These are phyloP conservation scores for Phytophthora aleatoria DNA, from an alignment of 352 stramenopile species.

Conservation along the genomic window DNA sequence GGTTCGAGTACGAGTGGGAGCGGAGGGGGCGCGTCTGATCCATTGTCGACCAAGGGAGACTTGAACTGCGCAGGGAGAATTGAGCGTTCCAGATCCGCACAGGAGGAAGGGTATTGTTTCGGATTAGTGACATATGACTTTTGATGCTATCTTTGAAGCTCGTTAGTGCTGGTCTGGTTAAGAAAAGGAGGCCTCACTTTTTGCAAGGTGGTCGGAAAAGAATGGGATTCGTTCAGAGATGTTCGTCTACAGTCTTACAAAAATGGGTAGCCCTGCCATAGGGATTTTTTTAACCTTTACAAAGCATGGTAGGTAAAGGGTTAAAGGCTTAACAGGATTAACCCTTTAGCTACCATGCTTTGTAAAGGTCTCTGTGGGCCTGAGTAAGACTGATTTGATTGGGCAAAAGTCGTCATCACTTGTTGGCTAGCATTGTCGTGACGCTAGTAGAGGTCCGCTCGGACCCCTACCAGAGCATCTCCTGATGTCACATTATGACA, in stretches of 20 bases:
- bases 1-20: constrained; percentile 88
- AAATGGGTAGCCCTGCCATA: too few species aligned
- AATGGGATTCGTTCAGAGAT: background rate
- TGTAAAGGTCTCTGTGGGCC: too few species aligned
- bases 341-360: too few species aligned
- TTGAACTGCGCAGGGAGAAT: constrained; percentile 15
- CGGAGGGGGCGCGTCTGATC: constrained; percentile 10
- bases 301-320: too few species aligned
- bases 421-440: background rate
- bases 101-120: background rate
- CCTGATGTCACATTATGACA: background rate
- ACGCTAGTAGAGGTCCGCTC: background rate
- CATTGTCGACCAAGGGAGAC: constrained; percentile 7
- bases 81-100: constrained; percentile 5
- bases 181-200: too few species aligned
- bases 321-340: too few species aligned
- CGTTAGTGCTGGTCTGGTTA: background rate
- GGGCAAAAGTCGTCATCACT: background rate
- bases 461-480: background rate
- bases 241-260: background rate
- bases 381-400: background rate
- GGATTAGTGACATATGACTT: background rate
- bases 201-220: background rate
- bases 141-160: background rate
- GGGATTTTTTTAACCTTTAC: too few species aligned